Evolutionary conservation across 2,329 filamentous ascomycete species (phyloP), one percentile per base, ranked within the genome.

Genomic region (Aspergillus chevalieri): DNA sequence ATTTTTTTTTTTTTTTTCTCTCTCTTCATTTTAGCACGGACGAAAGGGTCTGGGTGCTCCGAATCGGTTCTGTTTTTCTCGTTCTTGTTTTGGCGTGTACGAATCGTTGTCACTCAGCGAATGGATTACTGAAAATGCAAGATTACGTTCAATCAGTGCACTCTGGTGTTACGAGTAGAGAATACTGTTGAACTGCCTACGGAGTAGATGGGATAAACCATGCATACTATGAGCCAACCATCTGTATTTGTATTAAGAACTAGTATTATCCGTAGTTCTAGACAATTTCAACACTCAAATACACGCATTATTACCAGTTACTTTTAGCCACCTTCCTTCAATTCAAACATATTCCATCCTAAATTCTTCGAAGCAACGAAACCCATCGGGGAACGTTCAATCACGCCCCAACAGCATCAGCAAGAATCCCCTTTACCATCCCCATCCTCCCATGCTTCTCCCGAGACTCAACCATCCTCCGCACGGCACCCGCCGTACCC

Each of bases 1-100:
- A 60, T 61, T 53, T 49, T 55, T 50, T 55, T 54, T 47, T 41
- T 44, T 21, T 49, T 55, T 50, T 55, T 54, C 47, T 41, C 43
- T 21, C 42, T 34, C 46, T 48, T 46, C 43, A 47, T 45, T 46
- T 42, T 52, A 50, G 45, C 47, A 53, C 26, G 26, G 47, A 52
- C 45, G 49, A 44, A 48, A 14, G 34, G 34, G 44, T 47, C 50
- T 44, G 46, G 51, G 38, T 24, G 51, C 46, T 52, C 48, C 41
- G 28, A 49, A 45, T 49, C 46, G 41, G 45, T 45, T 10, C 22
- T 36, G 21, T 30, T 46, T 36, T 36, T n/a, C 17, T 48, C 43
- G 33, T 45, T 44, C 28, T 48, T 34, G 38, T 22, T 46, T 46
- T 48, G 41, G 38, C 46, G 38, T 50, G 48, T 52, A 54, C n/a